Conservation (phyloP, 2,329 filamentous ascomycete genomes). For the Alternaria incomplexa region DNA sequence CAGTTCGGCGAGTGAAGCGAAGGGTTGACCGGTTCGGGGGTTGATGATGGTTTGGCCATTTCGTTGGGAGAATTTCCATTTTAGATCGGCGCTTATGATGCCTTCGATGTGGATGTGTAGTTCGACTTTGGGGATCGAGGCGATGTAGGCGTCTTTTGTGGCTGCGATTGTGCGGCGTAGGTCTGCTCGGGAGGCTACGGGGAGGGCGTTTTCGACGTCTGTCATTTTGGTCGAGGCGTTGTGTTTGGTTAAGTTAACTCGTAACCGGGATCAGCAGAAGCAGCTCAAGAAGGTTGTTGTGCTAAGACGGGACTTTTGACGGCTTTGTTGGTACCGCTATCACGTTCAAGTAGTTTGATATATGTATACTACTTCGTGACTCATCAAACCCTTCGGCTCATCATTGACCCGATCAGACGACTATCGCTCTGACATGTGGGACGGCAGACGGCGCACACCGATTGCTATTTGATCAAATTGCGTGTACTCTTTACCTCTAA, state of each 20-base stretch:
- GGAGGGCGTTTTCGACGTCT: slow-evolving; percentile 13
- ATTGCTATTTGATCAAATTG: too few species aligned
- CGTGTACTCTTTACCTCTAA: not conserved
- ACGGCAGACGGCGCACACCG: too few species aligned
- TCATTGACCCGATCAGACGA: not conserved
- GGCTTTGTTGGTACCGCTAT: too few species aligned
- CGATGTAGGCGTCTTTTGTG: slow-evolving; percentile 3
- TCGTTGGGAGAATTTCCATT: slow-evolving; percentile 51
- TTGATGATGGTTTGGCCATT: slow-evolving; percentile 34
- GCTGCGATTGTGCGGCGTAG: slow-evolving; percentile 3
- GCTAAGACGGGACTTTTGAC: too few species aligned
- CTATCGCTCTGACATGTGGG: not conserved
- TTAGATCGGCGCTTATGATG: slow-evolving; percentile 50
- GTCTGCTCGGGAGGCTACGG: slow-evolving; percentile 6
- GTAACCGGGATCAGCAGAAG: too few species aligned
- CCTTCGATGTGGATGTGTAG: slow-evolving; percentile 58
- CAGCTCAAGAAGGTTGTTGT: too few species aligned
- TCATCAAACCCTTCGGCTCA: not conserved
- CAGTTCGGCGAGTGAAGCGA: not conserved
- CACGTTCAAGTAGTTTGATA: not conserved
- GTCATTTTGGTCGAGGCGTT: slow-evolving; percentile 4
- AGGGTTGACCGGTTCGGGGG: not conserved
- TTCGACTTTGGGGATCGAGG: slow-evolving; percentile 50
- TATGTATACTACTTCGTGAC: not conserved
- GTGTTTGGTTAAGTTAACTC: not conserved